These are phyloP conservation scores for Acrocalymma vagum DNA, from an alignment of 2,329 filamentous ascomycete species.

Conservation along the genomic window DNA sequence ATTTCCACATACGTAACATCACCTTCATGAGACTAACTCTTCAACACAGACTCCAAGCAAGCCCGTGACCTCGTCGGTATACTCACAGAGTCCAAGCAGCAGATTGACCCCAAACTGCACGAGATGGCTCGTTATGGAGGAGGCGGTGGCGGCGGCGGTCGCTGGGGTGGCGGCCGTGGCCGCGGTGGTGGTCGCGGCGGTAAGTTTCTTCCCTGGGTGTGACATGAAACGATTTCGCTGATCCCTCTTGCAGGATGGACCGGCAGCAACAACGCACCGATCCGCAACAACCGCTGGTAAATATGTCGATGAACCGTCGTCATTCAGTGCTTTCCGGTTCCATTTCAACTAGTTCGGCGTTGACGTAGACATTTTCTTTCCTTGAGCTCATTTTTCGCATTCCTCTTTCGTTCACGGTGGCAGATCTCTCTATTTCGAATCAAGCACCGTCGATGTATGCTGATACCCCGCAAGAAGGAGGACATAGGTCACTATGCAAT, in stretches of 20 bases:
- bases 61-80: conserved; percentile 95
- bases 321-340: too few relatives aligned
- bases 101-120: conserved; percentile 92
- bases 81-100: conserved; percentile 95
- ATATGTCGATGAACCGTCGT: conserved; percentile 17
- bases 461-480: conserved; percentile 41
- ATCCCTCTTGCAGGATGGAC: conserved; percentile 39
- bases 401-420: conserved; percentile 9
- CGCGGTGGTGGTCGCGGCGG: conserved; percentile 67
- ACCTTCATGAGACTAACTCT: conserved; percentile 47
- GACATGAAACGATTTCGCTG: conserved; percentile 17
- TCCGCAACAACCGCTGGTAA: conserved; percentile 53
- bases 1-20: neutral
- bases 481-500: conserved; percentile 23
- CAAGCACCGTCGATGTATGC: conserved; percentile 29
- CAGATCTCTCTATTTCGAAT: conserved; percentile 14
- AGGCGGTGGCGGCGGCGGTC: conserved; percentile 76
- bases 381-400: conserved; percentile 20
- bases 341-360: conserved; percentile 29
- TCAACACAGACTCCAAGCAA: conserved; percentile 64
- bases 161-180: conserved; percentile 74
- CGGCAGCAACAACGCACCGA: conserved; percentile 49
- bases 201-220: conserved; percentile 26
- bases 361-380: conserved; percentile 32
- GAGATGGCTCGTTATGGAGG: conserved; percentile 96